Conservation (phyloP, 75 land plant species). For the Isoetes taiwanensis region DNA sequence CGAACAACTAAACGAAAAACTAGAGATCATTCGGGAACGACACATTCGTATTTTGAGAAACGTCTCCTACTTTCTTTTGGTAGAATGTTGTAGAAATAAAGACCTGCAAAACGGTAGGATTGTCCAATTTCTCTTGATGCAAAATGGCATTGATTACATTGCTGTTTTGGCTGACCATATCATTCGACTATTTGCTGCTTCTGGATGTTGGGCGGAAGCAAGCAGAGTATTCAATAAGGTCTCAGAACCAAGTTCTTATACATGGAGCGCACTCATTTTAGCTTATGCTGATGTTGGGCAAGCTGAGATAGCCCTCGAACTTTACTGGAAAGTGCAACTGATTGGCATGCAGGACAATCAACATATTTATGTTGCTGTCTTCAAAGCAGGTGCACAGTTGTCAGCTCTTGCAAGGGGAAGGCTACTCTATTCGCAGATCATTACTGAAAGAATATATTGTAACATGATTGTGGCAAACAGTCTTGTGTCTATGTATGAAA, state of each 20-base stretch:
- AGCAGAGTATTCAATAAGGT: constrained; percentile 8
- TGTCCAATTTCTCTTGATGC: no score
- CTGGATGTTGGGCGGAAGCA: background rate
- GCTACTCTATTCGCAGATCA: constrained; percentile 1
- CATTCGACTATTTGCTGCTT: background rate
- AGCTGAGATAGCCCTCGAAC: no score
- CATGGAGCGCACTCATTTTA: constrained; percentile 9
- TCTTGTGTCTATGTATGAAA: background rate
- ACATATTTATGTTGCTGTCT: constrained; percentile 5
- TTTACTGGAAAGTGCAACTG: no score
- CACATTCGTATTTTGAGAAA: no score
- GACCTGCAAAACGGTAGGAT: no score
- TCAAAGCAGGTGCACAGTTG: constrained; percentile 4
- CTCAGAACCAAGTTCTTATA: background rate
- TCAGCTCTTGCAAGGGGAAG: background rate
- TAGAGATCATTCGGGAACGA: no score
- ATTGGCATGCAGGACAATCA: no score
- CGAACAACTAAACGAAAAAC: no score
- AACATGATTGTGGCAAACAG: background rate
- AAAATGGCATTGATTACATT: background rate
- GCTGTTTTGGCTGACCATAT: background rate
- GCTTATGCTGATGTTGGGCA: constrained; percentile 3
- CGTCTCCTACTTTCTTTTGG: no score
- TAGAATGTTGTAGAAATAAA: no score
- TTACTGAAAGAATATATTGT: background rate